Conservation (phyloP, 2,329 filamentous ascomycete species). For the Ambrosiella xylebori region DNA sequence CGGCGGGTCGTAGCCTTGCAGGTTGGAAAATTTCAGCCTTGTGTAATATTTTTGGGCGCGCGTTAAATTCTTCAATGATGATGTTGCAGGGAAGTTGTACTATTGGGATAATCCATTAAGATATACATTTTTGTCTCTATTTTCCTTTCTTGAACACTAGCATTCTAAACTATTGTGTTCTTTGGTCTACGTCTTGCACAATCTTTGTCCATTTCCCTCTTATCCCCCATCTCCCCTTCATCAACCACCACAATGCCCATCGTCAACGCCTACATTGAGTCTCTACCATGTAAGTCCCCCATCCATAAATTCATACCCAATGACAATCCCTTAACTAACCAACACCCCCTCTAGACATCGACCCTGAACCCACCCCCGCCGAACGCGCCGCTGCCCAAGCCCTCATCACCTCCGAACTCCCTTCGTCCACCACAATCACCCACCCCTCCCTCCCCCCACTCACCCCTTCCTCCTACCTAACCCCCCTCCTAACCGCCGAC, state of each 20-base stretch:
- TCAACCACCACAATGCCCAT: slow-evolving; percentile 15
- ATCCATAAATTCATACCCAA: slow-evolving; percentile 5
- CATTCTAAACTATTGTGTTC: too few species aligned
- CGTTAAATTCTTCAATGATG: not conserved
- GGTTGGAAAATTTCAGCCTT: not conserved
- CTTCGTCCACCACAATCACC: slow-evolving; percentile 25
- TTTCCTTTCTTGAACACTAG: not conserved
- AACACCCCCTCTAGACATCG: slow-evolving; percentile 49
- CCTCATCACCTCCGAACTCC: slow-evolving; percentile 52
- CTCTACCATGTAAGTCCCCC: slow-evolving; percentile 51
- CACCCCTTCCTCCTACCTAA: slow-evolving; percentile 30
- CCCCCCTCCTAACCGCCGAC: slow-evolving; percentile 46
- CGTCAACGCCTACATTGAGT: slow-evolving; percentile 45
- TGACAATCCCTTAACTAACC: slow-evolving; percentile 2
- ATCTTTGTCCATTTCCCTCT: not conserved
- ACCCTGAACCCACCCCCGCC: slow-evolving; percentile 46
- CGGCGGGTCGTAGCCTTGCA: not conserved
- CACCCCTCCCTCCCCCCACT: slow-evolving; percentile 39
- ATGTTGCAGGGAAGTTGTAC: not conserved
- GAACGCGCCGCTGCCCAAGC: slow-evolving; percentile 49
- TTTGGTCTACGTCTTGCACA: not conserved
- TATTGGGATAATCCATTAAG: not conserved
- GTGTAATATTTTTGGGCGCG: slow-evolving; percentile 1
- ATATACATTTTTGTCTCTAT: not conserved
- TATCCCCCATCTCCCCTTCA: not conserved